Evolutionary conservation across 805 yeast genomes (phyloP), one percentile per base, ranked within the genome.

Genomic region (Wickerhamiella brachini): DNA sequence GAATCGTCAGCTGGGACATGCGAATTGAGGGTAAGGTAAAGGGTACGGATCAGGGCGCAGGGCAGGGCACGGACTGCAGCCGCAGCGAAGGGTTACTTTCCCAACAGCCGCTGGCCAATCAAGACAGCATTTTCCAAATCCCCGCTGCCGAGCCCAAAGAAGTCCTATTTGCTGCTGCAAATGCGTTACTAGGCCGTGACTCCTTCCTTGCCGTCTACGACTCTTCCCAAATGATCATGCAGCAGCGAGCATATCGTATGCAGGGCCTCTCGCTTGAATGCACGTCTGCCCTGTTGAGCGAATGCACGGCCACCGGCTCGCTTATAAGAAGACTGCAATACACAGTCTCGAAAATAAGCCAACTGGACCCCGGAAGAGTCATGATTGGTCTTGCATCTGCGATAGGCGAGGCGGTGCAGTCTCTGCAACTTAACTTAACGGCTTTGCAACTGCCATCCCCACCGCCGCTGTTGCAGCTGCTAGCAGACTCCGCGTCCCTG

Each of bases 341-440:
- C 3, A 55, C 55, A 0, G 51, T 45, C 1, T 23, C n/a, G 3
- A 52, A 45, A 18, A 51, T 56, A 2, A 45, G 49, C 3, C 34
- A 21, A 9, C 38, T 44, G 15, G 10, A 24, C 5, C 37, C 43
- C n/a, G 23, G 24, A 6, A 15, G 20, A 4, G 34, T 41, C 6
- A 23, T 52, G 10, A 24, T 49, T 8, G 56, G 59, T 7, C 44
- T 56, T 0, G 51, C 54, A 2, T 21, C 49, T 1, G 49, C 52
- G 3, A 45, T 57, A 7, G 50, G 50, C 8, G 34, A 21, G 17
- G 53, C 51, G 18, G 44, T 53, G 5, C 9, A 15, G 3, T 37
- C 41, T 7, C 5, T 37, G 20, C 18, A 13, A 20, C 41, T 4
- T 7, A 15, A 29, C 12, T 12, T 29, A 3, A 12, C 15, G 15